Evolutionary conservation across 768 basidiomycete species (phyloP).

Genomic region (Tremella yokohamensis): DNA sequence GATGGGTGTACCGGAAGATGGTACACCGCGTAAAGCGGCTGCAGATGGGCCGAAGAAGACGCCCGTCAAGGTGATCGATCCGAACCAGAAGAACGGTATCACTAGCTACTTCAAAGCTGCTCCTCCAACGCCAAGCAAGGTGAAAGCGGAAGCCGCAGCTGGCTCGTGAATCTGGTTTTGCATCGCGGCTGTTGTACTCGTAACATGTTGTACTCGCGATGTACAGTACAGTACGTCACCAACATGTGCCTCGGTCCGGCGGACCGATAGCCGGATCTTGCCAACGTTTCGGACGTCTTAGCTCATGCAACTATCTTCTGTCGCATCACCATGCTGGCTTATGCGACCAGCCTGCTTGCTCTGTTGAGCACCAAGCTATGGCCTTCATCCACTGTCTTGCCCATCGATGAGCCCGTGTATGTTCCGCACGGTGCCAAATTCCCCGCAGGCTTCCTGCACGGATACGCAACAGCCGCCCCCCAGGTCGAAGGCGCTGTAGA

Average conservation of each 20-base stretch:
- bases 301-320: no score
- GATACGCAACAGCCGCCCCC: constrained; percentile 10
- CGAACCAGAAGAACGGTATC: constrained; percentile 1
- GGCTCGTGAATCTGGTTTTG: no score
- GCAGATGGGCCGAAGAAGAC: neutral
- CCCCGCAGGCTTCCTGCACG: neutral
- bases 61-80: neutral
- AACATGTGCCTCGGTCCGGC: no score
- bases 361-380: no score
- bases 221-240: no score
- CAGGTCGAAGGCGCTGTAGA: constrained; percentile 14
- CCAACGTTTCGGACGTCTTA: no score
- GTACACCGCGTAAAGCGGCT: neutral
- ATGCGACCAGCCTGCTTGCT: no score
- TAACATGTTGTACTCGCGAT: no score
- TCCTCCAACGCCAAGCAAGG: neutral
- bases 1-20: constrained; percentile 13
- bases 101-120: neutral
- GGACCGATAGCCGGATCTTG: no score
- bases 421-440: neutral
- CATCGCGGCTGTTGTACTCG: no score
- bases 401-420: constrained; percentile 1
- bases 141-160: no score
- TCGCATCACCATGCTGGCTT: no score
- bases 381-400: neutral